Evolutionary conservation across 441 rosid species (phyloP), one percentile per base, ranked within the genome.

Genomic region (Theobroma grandiflorum): DNA sequence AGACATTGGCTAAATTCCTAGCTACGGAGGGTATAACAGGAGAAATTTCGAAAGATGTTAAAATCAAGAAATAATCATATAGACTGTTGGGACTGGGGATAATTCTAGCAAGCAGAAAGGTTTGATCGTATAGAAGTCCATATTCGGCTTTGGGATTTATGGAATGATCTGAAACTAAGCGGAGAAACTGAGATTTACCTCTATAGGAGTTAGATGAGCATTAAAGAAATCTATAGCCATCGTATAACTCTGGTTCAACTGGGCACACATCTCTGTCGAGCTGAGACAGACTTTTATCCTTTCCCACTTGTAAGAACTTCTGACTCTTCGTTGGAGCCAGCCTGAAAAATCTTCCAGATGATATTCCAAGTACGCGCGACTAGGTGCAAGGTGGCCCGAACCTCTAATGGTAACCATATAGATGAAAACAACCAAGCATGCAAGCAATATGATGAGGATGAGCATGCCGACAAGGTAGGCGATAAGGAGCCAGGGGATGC

Each of bases 161-260:
- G 72, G 72, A 67, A 42, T 22, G n/a, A 67, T 42, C 11, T 67
- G 53, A 43, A 67, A 42, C 53, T 20, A 20, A 20, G 38, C 58
- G 47, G 40, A 47, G 3, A 33, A 72, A 59, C 8, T 9, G 9
- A 42, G 71, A 52, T 49, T 75, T 85, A 92, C 99, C 95, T 96
- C 98, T 57, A 96, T 47, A n/a, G 98, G 98, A 66, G 78, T 84
- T 73, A 94, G 87, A 72, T 69, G 93, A 72, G 97, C 91, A 67
- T 90, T 92, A 77, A 94, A 96, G 90, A 96, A 96, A 86, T 93
- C 99, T 59, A 82, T 92, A 83, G 98, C 96, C 91, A 83, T 85
- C 50, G 90, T 84, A 72, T 83, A 93, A 5, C 86, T 90, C 90
- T 93, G 99, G 74, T 90, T 90, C 73, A 96, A 45, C 83, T 94